phyloP scores from a whole-genome alignment of 2,329 filamentous ascomycete genomes.

The Seiridium cupressi region DNA sequence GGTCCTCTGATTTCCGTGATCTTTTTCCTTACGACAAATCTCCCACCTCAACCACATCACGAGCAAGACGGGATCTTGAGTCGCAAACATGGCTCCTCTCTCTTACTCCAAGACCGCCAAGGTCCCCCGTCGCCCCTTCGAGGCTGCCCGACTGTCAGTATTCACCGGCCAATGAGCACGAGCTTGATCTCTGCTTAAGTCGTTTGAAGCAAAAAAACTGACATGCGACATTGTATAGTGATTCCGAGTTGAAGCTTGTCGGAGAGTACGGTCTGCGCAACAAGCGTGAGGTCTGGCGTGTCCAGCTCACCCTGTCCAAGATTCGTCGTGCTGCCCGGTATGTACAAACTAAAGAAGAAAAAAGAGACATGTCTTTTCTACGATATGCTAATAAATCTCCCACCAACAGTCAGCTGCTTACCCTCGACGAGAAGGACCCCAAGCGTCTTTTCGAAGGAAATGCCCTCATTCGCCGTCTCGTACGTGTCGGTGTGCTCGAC shows the following conservation, averaged over 20 bases:
- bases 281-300: constrained; percentile 99
- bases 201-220: constrained; percentile 75
- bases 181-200: constrained; percentile 96
- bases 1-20: not conserved
- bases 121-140: constrained; percentile 96
- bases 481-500: constrained; percentile 98
- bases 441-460: constrained; percentile 99
- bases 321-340: constrained; percentile 99
- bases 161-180: constrained; percentile 91
- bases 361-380: not conserved
- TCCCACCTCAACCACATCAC: constrained; percentile 10
- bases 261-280: constrained; percentile 99
- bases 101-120: constrained; percentile 99
- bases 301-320: constrained; percentile 99
- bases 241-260: constrained; percentile 99
- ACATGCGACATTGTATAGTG: constrained; percentile 65
- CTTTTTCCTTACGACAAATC: not conserved
- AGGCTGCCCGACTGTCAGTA: constrained; percentile 99
- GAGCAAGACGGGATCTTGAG: constrained; percentile 2
- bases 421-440: constrained; percentile 99
- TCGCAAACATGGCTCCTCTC: constrained; percentile 47
- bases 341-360: constrained; percentile 24
- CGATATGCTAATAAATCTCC: constrained; percentile 9
- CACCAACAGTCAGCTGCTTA: constrained; percentile 85
- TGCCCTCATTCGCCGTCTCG: constrained; percentile 99